Evolutionary conservation across 306 rosid genomes (phyloP).

Genomic region (Pueraria montana): DNA sequence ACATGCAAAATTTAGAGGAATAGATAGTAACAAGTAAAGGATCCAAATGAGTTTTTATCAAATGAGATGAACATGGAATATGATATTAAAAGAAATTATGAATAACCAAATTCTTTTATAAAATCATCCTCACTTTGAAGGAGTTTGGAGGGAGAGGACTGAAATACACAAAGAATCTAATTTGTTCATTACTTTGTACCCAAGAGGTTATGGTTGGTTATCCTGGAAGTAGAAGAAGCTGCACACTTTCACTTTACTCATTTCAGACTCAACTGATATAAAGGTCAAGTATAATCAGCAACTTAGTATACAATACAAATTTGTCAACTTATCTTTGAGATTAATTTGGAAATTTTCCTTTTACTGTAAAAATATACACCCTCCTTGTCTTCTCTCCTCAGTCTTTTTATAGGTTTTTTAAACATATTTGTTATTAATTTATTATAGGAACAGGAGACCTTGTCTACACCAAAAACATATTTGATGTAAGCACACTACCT

Average conservation of each 20-base stretch:
- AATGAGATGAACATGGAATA: background rate
- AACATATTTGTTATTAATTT: background rate
- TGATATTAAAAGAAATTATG: background rate
- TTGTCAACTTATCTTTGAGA: slow-evolving; percentile 17
- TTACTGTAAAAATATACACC: slow-evolving; percentile 4
- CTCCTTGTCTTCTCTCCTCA: background rate
- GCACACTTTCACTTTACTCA: background rate
- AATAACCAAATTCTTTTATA: slow-evolving; percentile 24
- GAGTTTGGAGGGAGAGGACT: background rate
- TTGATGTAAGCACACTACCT: slow-evolving; percentile 12
- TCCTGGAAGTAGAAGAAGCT: slow-evolving; percentile 10
- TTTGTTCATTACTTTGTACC: background rate
- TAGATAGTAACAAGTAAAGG: slow-evolving; percentile 24
- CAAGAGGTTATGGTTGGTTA: background rate
- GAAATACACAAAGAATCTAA: slow-evolving; percentile 13
- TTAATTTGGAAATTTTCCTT: background rate
- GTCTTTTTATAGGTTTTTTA: background rate
- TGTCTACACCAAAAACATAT: background rate
- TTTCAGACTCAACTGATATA: slow-evolving; percentile 7
- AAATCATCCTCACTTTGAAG: background rate
- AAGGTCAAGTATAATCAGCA: background rate
- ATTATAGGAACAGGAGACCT: background rate
- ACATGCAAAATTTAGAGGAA: background rate
- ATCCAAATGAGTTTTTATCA: slow-evolving; percentile 20
- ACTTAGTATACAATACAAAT: background rate